Conservation (phyloP, 306 rosid species). For the Mimosa pudica region DNA sequence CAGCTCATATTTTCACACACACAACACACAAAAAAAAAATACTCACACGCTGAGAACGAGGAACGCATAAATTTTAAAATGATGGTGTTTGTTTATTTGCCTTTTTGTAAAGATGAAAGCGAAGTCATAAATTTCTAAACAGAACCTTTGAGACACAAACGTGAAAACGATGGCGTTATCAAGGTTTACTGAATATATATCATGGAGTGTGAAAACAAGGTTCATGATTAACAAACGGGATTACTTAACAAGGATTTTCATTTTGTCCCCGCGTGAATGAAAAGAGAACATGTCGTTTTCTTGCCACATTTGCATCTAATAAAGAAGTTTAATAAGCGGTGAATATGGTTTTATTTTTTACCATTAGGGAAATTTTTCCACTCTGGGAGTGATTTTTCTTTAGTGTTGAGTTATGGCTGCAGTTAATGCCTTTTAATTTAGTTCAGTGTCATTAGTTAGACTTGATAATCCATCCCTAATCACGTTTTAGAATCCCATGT, state of each 20-base stretch:
- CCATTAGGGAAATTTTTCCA: background rate
- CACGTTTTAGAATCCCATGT: slow-evolving; percentile 35
- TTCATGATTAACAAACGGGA: background rate
- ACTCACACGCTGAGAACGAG: background rate
- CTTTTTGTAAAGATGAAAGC: slow-evolving; percentile 1
- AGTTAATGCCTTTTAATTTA: slow-evolving; percentile 31
- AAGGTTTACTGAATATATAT: slow-evolving; percentile 33
- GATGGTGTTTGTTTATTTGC: slow-evolving; percentile 13
- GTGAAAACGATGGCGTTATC: slow-evolving; percentile 41
- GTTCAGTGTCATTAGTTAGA: slow-evolving; percentile 26
- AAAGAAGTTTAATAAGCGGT: slow-evolving; percentile 20
- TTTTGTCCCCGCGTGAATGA: background rate
- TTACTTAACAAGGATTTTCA: slow-evolving; percentile 18
- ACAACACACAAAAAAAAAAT: background rate
- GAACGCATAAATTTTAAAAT: slow-evolving; percentile 1
- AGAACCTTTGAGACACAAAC: slow-evolving; percentile 20
- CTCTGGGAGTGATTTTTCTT: background rate
- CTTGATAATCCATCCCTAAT: slow-evolving; percentile 9
- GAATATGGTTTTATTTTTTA: background rate
- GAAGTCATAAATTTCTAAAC: background rate
- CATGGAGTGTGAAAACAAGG: slow-evolving; percentile 22
- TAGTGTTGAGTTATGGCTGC: slow-evolving; percentile 7
- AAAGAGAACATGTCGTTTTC: slow-evolving; percentile 39
- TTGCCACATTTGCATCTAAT: slow-evolving; percentile 16
- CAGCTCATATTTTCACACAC: background rate